phyloP scores from a whole-genome alignment of 768 basidiomycete species.

The Krasilnikovozyma curviuscula region DNA sequence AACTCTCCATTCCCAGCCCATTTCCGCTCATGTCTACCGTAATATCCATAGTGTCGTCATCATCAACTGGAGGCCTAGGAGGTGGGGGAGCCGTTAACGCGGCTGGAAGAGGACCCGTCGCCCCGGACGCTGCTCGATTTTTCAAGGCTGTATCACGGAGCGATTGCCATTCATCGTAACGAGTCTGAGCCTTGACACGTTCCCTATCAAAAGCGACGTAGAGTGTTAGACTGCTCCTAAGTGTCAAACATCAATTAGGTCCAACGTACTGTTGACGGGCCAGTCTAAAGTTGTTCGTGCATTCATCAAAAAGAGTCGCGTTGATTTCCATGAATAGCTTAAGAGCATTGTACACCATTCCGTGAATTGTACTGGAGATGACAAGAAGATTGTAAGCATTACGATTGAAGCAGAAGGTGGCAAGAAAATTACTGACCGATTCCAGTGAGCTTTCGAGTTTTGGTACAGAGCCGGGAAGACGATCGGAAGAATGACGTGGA shows the following conservation, averaged over 20 bases:
- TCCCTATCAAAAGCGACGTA: conserved; percentile 37
- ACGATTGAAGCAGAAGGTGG: neutral
- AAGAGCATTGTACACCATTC: conserved; percentile 96
- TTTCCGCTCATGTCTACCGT: conserved; percentile 56
- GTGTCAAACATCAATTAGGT: neutral
- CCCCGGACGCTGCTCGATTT: conserved; percentile 26
- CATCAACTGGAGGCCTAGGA: conserved; percentile 52
- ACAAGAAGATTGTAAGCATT: neutral
- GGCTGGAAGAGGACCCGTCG: conserved; percentile 36
- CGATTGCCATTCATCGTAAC: conserved; percentile 78
- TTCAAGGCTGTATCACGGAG: conserved; percentile 55
- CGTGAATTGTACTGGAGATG: conserved; percentile 68
- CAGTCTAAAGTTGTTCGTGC: conserved; percentile 82
- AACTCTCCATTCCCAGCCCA: conserved; percentile 9
- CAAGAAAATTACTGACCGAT: conserved; percentile 44
- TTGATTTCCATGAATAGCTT: conserved; percentile 99
- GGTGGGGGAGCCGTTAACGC: conserved; percentile 55
- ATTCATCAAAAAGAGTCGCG: conserved; percentile 82
- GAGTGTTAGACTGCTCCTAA: neutral
- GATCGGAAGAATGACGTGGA: conserved; percentile 69
- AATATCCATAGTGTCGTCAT: conserved; percentile 75
- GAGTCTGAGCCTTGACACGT: conserved; percentile 59
- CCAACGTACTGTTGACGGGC: conserved; percentile 56
- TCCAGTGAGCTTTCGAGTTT: conserved; percentile 96
- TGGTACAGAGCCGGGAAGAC: conserved; percentile 91